phyloP scores from a whole-genome alignment of 108 stramenopile species.

The Cyclostephanos tholiformis region DNA sequence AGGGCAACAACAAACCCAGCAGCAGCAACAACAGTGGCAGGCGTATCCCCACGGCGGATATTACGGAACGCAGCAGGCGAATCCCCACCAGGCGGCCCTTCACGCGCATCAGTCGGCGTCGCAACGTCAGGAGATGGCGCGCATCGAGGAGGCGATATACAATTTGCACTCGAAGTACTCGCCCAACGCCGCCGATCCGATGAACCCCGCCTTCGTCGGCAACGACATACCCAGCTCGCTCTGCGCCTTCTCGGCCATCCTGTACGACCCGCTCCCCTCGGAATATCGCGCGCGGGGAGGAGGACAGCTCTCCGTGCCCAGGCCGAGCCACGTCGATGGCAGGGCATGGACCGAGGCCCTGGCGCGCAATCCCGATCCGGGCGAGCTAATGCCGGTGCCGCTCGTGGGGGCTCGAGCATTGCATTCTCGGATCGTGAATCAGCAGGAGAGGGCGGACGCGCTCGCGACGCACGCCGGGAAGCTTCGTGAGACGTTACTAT shows the following conservation, averaged over 20 bases:
- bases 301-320: conserved; percentile 46
- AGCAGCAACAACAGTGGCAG: background rate
- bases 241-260: conserved; percentile 63
- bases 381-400: conserved; percentile 60
- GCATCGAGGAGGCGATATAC: conserved; percentile 57
- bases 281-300: conserved; percentile 53
- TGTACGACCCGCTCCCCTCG: conserved; percentile 74
- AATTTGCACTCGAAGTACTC: conserved; percentile 62
- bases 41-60: conserved; percentile 1
- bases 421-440: conserved; percentile 59
- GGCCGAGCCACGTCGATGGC: conserved; percentile 65
- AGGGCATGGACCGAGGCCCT: conserved; percentile 73
- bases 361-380: conserved; percentile 83
- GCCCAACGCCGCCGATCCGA: conserved; percentile 27
- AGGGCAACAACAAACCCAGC: background rate
- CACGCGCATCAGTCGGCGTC: conserved; percentile 73
- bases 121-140: conserved; percentile 71
- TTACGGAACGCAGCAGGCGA: conserved; percentile 9
- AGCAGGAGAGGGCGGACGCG: conserved; percentile 62
- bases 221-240: conserved; percentile 31
- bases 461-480: conserved; percentile 36
- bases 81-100: conserved; percentile 75
- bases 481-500: conserved; percentile 32
- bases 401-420: conserved; percentile 70
- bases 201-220: conserved; percentile 15